These are phyloP conservation scores for Danielia reshetovae DNA, from an alignment of 805 yeast species.

Conservation along the genomic window DNA sequence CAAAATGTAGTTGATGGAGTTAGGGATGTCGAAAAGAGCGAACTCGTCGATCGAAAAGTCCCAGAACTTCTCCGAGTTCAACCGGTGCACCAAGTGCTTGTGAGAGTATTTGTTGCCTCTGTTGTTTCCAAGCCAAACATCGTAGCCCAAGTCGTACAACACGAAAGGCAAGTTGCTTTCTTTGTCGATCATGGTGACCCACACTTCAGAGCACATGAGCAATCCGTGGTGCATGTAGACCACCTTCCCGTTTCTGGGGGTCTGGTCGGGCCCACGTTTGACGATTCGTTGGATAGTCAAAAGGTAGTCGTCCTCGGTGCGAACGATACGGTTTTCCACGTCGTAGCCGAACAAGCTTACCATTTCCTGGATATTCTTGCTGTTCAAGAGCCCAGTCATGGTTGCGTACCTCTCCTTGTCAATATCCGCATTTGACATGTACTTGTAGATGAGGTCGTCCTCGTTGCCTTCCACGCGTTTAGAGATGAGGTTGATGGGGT, in stretches of 20 bases:
- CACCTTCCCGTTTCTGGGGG: constrained; percentile 37
- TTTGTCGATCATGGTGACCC: constrained; percentile 50
- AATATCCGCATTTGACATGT: constrained; percentile 15
- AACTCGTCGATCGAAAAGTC: constrained; percentile 87
- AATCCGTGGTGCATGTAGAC: constrained; percentile 90
- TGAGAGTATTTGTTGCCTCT: constrained; percentile 90
- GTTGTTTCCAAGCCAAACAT: constrained; percentile 92
- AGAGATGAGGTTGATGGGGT: constrained; percentile 23
- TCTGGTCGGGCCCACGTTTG: constrained; percentile 22
- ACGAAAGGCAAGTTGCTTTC: constrained; percentile 60
- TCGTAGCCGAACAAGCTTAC: constrained; percentile 64
- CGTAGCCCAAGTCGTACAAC: constrained; percentile 78
- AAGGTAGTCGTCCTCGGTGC: constrained; percentile 73
- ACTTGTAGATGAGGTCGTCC: constrained; percentile 17
- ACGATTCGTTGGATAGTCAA: constrained; percentile 68
- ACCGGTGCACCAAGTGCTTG: constrained; percentile 52
- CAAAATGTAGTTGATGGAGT: constrained; percentile 70
- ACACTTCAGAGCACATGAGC: constrained; percentile 78
- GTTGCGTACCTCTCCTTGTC: constrained; percentile 22
- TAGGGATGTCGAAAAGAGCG: constrained; percentile 87
- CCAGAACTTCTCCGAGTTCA: constrained; percentile 59
- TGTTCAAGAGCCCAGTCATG: constrained; percentile 40
- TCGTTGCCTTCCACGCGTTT: constrained; percentile 10
- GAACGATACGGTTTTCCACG: constrained; percentile 72
- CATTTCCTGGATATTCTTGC: constrained; percentile 59